Conservation (phyloP, 1,139 yeast species). For the Kodamaea alishanica region DNA sequence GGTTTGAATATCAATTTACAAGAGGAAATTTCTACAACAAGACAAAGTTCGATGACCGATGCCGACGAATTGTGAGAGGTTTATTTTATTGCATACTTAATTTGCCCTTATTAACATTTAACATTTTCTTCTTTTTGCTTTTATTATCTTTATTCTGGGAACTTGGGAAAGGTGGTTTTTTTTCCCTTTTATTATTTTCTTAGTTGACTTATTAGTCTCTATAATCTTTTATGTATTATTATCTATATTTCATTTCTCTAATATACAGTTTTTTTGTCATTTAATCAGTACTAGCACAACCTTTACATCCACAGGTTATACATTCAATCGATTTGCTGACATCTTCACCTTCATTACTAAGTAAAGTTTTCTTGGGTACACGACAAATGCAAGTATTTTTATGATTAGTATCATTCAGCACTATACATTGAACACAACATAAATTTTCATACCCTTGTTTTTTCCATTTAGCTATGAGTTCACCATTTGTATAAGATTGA, state of each 20-base stretch:
- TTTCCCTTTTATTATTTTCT: neutral
- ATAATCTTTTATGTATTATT: neutral
- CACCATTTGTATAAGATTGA: conserved; percentile 64
- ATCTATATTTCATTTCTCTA: neutral
- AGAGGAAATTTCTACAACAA: too few relatives aligned
- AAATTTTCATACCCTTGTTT: conserved; percentile 84
- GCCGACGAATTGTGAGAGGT: conserved; percentile 1
- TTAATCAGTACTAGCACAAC: conserved; percentile 81
- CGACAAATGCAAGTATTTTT: conserved; percentile 79
- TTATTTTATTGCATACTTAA: neutral
- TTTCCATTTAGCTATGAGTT: conserved; percentile 86
- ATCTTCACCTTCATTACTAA: conserved; percentile 28
- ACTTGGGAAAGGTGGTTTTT: conserved; percentile 2
- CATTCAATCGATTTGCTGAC: conserved; percentile 51
- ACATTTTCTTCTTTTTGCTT: neutral
- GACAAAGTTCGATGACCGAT: conserved; percentile 3
- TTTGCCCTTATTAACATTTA: neutral
- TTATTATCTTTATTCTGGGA: conserved; percentile 1
- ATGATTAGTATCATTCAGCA: conserved; percentile 58
- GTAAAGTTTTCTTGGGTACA: conserved; percentile 61
- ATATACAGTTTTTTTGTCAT: neutral
- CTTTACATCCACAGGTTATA: conserved; percentile 84
- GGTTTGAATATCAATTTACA: too few relatives aligned
- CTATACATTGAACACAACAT: conserved; percentile 81
- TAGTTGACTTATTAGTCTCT: neutral